These are phyloP conservation scores for Penicillium vulpinum DNA, from an alignment of 2,329 filamentous ascomycete species.

Conservation along the genomic window DNA sequence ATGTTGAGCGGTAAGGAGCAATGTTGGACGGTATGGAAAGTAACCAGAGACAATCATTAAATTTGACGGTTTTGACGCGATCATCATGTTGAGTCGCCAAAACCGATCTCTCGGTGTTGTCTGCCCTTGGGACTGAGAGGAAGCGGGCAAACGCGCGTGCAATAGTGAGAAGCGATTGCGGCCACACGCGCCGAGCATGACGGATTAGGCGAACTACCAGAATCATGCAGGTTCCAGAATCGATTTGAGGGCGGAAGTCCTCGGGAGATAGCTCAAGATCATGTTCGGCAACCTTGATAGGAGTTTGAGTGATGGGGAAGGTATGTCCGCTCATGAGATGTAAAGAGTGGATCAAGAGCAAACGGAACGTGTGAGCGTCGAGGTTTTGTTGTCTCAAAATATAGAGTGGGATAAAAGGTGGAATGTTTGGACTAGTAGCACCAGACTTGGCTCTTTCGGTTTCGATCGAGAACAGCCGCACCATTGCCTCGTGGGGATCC, in stretches of 20 bases:
- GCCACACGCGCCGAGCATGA: conserved; percentile 53
- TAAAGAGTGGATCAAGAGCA: conserved; percentile 44
- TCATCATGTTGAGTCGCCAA: conserved; percentile 10
- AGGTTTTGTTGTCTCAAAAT: conserved; percentile 48
- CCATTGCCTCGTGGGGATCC: conserved; percentile 36
- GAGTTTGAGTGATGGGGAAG: conserved; percentile 12
- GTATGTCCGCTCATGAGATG: conserved; percentile 34
- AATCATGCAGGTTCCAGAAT: conserved; percentile 36
- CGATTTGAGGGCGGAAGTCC: conserved; percentile 19
- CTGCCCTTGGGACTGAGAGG: conserved; percentile 24
- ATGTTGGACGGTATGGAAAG: conserved; percentile 51
- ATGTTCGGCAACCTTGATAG: background rate
- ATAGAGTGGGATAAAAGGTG: conserved; percentile 50
- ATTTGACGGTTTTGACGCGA: conserved; percentile 42
- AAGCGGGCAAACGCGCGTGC: conserved; percentile 41
- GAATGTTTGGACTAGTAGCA: conserved; percentile 28
- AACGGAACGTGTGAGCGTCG: conserved; percentile 43
- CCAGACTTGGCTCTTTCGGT: conserved; percentile 15
- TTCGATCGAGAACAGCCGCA: conserved; percentile 38
- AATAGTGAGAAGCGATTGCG: conserved; percentile 47
- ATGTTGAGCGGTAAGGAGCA: conserved; percentile 51
- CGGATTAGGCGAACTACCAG: conserved; percentile 51
- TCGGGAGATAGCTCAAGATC: background rate
- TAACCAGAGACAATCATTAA: conserved; percentile 52
- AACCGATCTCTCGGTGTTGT: conserved; percentile 1